Percentiles rank a stretch among this genome's conserved stretches.
phyloP scores from a whole-genome alignment of 306 rosid species.

The Leucaena leucocephala region DNA sequence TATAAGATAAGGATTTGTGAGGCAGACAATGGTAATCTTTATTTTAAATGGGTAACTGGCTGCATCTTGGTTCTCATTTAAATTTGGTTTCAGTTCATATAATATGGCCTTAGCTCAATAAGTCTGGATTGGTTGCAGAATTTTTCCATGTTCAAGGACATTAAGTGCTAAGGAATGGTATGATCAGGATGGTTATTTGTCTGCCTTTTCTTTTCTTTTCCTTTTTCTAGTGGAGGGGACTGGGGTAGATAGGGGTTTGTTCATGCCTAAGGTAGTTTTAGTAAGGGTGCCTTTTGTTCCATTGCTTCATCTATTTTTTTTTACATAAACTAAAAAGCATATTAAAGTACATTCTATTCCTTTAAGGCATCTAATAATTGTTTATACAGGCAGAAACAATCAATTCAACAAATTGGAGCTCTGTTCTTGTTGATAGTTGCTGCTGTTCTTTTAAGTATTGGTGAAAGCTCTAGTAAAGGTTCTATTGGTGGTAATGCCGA shows the following conservation, averaged over 20 bases:
- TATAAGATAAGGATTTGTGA: not conserved
- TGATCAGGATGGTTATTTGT: not conserved
- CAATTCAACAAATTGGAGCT: slow-evolving; percentile 93
- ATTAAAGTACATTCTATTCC: too few species aligned
- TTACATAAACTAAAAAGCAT: too few species aligned
- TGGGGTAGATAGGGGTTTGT: not conserved
- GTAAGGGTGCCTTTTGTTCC: not conserved
- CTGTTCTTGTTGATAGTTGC: slow-evolving; percentile 81
- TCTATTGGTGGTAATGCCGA: slow-evolving; percentile 58
- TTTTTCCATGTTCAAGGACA: not conserved
- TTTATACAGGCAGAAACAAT: slow-evolving; percentile 83
- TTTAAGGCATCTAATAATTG: slow-evolving; percentile 31
- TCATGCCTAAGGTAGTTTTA: not conserved
- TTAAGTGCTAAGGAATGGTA: not conserved
- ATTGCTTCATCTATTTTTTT: not conserved
- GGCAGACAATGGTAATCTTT: slow-evolving; percentile 1
- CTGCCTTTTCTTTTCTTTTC: not conserved
- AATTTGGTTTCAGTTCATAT: not conserved
- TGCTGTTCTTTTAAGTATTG: slow-evolving; percentile 88
- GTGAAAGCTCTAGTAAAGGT: slow-evolving; percentile 88
- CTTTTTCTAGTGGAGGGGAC: not conserved
- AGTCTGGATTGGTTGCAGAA: not conserved
- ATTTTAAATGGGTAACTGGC: not conserved
- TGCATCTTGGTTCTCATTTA: not conserved
- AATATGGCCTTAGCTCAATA: not conserved